Evolutionary conservation across 805 yeast species (phyloP).

Genomic region (Starmerella geochares): DNA sequence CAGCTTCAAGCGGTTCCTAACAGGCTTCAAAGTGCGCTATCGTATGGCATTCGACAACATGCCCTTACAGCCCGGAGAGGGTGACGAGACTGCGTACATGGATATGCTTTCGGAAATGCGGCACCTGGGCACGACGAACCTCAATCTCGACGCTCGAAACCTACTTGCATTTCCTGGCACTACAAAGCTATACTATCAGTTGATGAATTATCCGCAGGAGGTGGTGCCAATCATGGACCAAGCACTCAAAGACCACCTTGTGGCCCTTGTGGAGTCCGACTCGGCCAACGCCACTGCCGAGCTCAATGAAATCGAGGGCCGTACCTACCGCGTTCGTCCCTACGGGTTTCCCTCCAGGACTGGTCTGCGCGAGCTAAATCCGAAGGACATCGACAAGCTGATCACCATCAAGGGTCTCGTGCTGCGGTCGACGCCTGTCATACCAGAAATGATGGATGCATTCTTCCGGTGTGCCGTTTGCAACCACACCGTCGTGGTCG

Average conservation of each 20-base stretch:
- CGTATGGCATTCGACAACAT: constrained; percentile 45
- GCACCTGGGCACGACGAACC: constrained; percentile 65
- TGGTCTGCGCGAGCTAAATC: constrained; percentile 89
- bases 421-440: constrained; percentile 75
- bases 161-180: constrained; percentile 66
- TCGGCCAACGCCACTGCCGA: constrained; percentile 27
- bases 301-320: constrained; percentile 65
- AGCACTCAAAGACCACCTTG: constrained; percentile 79
- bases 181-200: constrained; percentile 68
- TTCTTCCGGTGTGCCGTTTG: constrained; percentile 93
- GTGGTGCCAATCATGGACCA: constrained; percentile 97
- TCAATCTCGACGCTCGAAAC: constrained; percentile 76
- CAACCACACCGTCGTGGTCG: constrained; percentile 82
- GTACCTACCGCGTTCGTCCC: constrained; percentile 79
- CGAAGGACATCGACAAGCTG: constrained; percentile 86
- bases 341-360: constrained; percentile 57
- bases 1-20: constrained; percentile 69
- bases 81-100: constrained; percentile 65
- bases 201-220: constrained; percentile 91
- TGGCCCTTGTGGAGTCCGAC: constrained; percentile 35
- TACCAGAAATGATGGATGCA: constrained; percentile 97
- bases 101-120: constrained; percentile 64
- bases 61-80: constrained; percentile 40
- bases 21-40: constrained; percentile 70
- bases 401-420: constrained; percentile 87